A percentile compares a stretch with the other conserved stretches of the same genome.
These are phyloP conservation scores for Neopestalotiopsis clavispora DNA, from an alignment of 2,329 filamentous ascomycete species.

Conservation along the genomic window DNA sequence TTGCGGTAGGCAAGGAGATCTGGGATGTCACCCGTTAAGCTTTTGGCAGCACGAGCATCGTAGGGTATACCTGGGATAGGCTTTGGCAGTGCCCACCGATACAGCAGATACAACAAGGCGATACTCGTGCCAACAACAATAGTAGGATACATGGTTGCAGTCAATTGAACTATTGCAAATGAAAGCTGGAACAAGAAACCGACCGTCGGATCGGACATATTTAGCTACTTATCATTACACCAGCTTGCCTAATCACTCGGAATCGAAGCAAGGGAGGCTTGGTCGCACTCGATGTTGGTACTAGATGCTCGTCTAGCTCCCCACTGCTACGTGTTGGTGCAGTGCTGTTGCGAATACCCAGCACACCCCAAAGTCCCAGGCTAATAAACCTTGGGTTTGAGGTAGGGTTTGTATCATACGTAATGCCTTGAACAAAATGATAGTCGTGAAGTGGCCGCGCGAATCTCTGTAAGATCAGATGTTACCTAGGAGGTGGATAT, in stretches of 20 bases:
- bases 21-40: slow-evolving; percentile 30
- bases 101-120: slow-evolving; percentile 19
- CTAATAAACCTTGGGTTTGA: neutral
- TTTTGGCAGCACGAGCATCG: slow-evolving; percentile 24
- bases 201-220: neutral
- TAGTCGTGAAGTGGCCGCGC: too few relatives aligned
- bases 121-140: neutral
- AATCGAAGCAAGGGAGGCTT: neutral
- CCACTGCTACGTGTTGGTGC: neutral
- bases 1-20: slow-evolving; percentile 22
- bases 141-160: neutral
- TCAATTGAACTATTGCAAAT: neutral
- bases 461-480: too few relatives aligned
- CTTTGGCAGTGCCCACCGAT: slow-evolving; percentile 29
- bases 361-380: neutral
- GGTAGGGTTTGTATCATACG: neutral
- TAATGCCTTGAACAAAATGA: too few relatives aligned
- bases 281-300: neutral
- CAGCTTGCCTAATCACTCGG: neutral
- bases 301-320: neutral
- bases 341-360: neutral
- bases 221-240: neutral
- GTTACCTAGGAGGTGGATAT: too few relatives aligned
- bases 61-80: slow-evolving; percentile 37
- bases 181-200: neutral